Evolutionary conservation across 768 basidiomycete species (phyloP).

Genomic region (Podaxis pistillaris): DNA sequence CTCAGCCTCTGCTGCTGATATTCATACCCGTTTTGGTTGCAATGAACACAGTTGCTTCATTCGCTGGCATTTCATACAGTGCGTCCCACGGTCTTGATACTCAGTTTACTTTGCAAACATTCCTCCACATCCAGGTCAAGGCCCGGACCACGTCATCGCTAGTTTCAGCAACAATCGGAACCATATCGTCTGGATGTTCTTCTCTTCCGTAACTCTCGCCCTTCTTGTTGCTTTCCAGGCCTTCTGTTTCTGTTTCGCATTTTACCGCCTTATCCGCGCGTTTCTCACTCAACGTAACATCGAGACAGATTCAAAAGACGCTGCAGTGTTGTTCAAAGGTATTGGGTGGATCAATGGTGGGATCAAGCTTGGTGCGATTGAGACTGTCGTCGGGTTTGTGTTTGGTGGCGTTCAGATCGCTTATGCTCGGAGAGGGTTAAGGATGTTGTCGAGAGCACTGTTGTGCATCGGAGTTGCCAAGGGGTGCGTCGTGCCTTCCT

Average conservation of each 20-base stretch:
- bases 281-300: conserved; percentile 51
- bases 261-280: conserved; percentile 53
- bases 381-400: conserved; percentile 64
- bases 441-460: conserved; percentile 50
- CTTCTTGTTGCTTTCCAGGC: conserved; percentile 59
- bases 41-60: conserved; percentile 62
- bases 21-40: conserved; percentile 56
- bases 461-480: conserved; percentile 63
- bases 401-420: conserved; percentile 49
- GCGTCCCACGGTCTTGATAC: conserved; percentile 21
- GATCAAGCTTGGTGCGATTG: conserved; percentile 60
- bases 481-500: conserved; percentile 47
- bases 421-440: conserved; percentile 56
- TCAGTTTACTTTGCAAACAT: not conserved
- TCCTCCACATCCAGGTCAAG: not conserved
- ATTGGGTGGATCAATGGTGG: conserved; percentile 65
- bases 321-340: conserved; percentile 54
- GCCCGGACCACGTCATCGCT: conserved; percentile 27
- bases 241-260: conserved; percentile 54
- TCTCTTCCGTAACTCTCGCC: conserved; percentile 60
- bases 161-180: conserved; percentile 37
- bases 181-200: conserved; percentile 50
- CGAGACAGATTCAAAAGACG: conserved; percentile 42
- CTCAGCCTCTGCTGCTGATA: conserved; percentile 43
- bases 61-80: conserved; percentile 60